Evolutionary conservation across 2,329 filamentous ascomycete genomes (phyloP).

Genomic region (Penicillium paneum): DNA sequence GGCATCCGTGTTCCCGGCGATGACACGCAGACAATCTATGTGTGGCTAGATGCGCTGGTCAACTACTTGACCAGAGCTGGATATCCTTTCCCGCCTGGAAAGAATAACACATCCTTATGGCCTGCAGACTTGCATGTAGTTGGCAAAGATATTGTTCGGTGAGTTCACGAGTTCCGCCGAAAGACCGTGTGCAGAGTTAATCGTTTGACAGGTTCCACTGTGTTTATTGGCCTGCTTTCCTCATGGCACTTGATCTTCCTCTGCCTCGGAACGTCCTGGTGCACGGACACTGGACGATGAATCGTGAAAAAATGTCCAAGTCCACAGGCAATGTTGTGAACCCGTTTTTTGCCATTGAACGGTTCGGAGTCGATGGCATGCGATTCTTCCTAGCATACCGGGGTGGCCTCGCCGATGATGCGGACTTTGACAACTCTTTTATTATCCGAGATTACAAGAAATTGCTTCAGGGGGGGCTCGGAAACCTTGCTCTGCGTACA

Average conservation of each 20-base stretch:
- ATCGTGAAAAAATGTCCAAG: constrained; percentile 92
- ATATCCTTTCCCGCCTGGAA: constrained; percentile 69
- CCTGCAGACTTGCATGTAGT: constrained; percentile 89
- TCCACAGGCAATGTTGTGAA: constrained; percentile 93
- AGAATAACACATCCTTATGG: constrained; percentile 67
- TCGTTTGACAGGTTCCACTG: constrained; percentile 67
- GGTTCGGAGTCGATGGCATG: constrained; percentile 83
- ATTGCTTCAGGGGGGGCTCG: constrained; percentile 70
- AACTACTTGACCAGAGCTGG: constrained; percentile 90
- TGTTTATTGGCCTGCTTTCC: constrained; percentile 95
- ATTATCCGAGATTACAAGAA: constrained; percentile 78
- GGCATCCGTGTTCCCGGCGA: constrained; percentile 87
- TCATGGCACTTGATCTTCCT: constrained; percentile 81
- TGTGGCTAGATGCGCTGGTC: constrained; percentile 93
- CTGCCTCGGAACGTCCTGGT: constrained; percentile 76
- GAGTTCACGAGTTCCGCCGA: constrained; percentile 14
- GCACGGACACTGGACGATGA: constrained; percentile 95
- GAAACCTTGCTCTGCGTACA: constrained; percentile 74
- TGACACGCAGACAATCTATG: constrained; percentile 84
- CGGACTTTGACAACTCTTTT: constrained; percentile 76
- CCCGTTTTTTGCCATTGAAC: constrained; percentile 83
- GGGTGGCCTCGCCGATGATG: constrained; percentile 72
- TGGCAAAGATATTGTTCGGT: constrained; percentile 89
- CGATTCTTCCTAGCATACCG: constrained; percentile 84
- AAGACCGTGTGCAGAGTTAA: constrained; percentile 16